phyloP scores from a whole-genome alignment of 192 early-diverging fungal genomes.

The Coemansia sp. region DNA sequence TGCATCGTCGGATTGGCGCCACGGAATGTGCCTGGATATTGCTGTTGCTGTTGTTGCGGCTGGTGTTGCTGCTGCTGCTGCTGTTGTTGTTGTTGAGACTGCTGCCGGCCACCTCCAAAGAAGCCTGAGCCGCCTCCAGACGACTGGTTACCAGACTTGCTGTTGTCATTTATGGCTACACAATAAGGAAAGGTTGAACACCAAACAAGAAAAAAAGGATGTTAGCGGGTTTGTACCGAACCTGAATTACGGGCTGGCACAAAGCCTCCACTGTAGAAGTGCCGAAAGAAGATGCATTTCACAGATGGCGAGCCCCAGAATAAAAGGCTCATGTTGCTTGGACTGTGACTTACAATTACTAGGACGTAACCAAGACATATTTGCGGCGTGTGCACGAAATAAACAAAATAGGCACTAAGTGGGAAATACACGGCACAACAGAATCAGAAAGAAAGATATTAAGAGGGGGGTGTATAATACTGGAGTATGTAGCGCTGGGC shows the following conservation, averaged over 20 bases:
- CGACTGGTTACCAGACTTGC: conserved; percentile 13
- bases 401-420: conserved; percentile 3
- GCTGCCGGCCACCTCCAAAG: conserved; percentile 31
- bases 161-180: conserved; percentile 29
- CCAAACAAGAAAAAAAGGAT: neutral
- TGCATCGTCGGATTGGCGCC: conserved; percentile 13
- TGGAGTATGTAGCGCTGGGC: neutral
- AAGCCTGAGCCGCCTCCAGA: conserved; percentile 12
- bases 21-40: conserved; percentile 15
- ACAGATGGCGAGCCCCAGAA: neutral
- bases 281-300: neutral
- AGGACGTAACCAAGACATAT: conserved; percentile 54
- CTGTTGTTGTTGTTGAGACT: conserved; percentile 23
- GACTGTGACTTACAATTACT: conserved; percentile 25
- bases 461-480: neutral
- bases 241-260: neutral
- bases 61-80: conserved; percentile 10
- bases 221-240: neutral
- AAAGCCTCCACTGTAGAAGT: neutral
- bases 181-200: neutral
- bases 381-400: neutral
- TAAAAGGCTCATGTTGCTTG: neutral
- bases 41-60: conserved; percentile 30
- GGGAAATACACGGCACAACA: neutral
- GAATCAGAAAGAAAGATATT: neutral